A percentile compares a stretch with the other conserved stretches of the same genome.
Conservation (phyloP, 352 stramenopile genomes). For the Vaucheria bursata region DNA sequence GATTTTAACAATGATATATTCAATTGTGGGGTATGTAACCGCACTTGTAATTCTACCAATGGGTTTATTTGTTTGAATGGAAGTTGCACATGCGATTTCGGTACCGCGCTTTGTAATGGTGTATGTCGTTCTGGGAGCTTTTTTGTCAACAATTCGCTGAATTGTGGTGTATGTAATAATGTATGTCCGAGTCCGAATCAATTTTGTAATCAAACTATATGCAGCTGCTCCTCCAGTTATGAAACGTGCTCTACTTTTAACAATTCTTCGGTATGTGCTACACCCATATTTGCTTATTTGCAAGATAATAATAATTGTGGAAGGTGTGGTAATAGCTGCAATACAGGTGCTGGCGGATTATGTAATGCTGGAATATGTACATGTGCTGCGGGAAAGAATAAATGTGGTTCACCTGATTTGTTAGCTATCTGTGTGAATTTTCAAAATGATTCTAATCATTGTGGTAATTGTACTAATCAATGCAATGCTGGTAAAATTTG, state of each 20-base stretch:
- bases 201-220: slow-evolving; percentile 11
- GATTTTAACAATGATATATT: not conserved
- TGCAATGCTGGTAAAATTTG: no score
- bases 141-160: not conserved
- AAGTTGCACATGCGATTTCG: not conserved
- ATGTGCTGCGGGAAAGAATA: slow-evolving; percentile 1
- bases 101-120: not conserved
- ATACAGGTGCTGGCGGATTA: not conserved
- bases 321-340: not conserved
- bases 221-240: not conserved
- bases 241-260: not conserved
- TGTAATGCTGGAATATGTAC: not conserved
- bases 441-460: not conserved
- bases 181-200: not conserved
- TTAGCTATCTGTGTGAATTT: not conserved
- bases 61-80: not conserved
- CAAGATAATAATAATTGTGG: not conserved
- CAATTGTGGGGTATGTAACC: not conserved
- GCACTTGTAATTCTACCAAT: no score
- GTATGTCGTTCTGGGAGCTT: not conserved
- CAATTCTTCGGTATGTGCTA: not conserved
- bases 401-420: no score
- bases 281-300: not conserved
- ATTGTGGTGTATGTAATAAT: not conserved
- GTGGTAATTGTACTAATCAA: no score